Conservation (phyloP, 805 yeast genomes). For the Cyberlindnera maritima region DNA sequence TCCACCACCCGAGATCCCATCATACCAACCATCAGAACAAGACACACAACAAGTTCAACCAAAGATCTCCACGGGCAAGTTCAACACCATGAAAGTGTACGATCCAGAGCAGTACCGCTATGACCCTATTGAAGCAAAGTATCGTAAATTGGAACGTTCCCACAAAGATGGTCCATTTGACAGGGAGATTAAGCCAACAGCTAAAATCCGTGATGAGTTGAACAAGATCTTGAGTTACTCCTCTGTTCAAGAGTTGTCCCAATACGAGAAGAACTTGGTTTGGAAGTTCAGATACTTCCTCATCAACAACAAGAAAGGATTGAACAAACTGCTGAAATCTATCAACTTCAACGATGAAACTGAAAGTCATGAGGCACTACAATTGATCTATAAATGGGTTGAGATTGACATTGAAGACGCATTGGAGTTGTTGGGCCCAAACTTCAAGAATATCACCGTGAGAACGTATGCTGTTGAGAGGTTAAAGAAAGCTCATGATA, state of each 20-base stretch:
- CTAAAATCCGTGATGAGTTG: constrained; percentile 74
- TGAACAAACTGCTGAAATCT: constrained; percentile 82
- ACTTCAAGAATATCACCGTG: constrained; percentile 68
- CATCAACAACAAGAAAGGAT: constrained; percentile 60
- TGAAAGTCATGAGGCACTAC: constrained; percentile 78
- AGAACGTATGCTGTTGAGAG: constrained; percentile 88
- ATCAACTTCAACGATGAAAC: constrained; percentile 84
- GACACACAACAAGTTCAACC: constrained; percentile 20
- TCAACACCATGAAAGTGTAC: constrained; percentile 41
- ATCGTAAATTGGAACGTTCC: constrained; percentile 78
- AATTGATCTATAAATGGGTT: constrained; percentile 65
- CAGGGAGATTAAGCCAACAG: constrained; percentile 83
- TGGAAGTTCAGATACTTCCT: constrained; percentile 90
- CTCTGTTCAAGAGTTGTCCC: constrained; percentile 77
- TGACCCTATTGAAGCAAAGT: constrained; percentile 88
- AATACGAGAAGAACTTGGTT: constrained; percentile 78
- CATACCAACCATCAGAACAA: constrained; percentile 45
- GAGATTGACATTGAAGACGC: constrained; percentile 83
- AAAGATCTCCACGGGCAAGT: constrained; percentile 31
- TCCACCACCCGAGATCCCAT: constrained; percentile 33
- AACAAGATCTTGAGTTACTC: constrained; percentile 69
- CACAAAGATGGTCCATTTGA: constrained; percentile 77
- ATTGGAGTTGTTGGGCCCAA: constrained; percentile 78
- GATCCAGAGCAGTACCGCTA: constrained; percentile 68
- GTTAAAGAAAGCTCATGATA: constrained; percentile 71